Conservation (phyloP, 108 stramenopile genomes). For the Fragilaria radians region DNA sequence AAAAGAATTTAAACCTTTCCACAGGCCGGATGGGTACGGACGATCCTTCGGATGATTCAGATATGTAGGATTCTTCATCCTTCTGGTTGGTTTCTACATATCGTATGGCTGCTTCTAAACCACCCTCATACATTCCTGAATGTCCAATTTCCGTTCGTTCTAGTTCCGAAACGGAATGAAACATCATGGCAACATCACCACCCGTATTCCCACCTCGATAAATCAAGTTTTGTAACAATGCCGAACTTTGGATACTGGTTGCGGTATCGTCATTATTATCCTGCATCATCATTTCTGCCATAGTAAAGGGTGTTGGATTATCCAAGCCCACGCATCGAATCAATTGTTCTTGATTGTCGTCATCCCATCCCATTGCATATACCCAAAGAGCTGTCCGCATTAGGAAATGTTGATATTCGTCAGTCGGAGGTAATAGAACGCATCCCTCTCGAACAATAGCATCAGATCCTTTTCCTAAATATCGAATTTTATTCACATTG, state of each 20-base stretch:
- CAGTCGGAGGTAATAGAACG: slow-evolving; percentile 60
- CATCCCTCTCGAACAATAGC: slow-evolving; percentile 67
- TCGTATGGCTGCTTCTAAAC: slow-evolving; percentile 43
- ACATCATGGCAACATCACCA: slow-evolving; percentile 44
- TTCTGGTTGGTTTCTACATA: slow-evolving; percentile 1
- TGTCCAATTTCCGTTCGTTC: slow-evolving; percentile 53
- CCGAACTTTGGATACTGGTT: slow-evolving; percentile 22
- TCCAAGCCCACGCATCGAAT: slow-evolving; percentile 79
- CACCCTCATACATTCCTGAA: slow-evolving; percentile 71
- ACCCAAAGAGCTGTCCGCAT: slow-evolving; percentile 69
- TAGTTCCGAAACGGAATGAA: slow-evolving; percentile 55
- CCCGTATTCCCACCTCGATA: slow-evolving; percentile 72
- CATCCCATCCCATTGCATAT: slow-evolving; percentile 66
- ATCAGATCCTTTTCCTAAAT: slow-evolving; percentile 56
- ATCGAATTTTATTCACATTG: no score
- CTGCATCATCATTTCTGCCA: slow-evolving; percentile 58
- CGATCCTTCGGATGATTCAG: no score
- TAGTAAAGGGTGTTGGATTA: slow-evolving; percentile 78
- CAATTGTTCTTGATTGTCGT: slow-evolving; percentile 40
- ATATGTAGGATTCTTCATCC: slow-evolving; percentile 21
- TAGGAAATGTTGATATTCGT: slow-evolving; percentile 76
- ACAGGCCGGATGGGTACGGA: no score
- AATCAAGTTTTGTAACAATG: slow-evolving; percentile 38
- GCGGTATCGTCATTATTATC: background rate
- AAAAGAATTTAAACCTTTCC: slow-evolving; percentile 70